Percentiles rank a stretch among this genome's conserved stretches.
Evolutionary conservation across 495 filamentous ascomycete species (phyloP).

Genomic region (Penicillium lividum): DNA sequence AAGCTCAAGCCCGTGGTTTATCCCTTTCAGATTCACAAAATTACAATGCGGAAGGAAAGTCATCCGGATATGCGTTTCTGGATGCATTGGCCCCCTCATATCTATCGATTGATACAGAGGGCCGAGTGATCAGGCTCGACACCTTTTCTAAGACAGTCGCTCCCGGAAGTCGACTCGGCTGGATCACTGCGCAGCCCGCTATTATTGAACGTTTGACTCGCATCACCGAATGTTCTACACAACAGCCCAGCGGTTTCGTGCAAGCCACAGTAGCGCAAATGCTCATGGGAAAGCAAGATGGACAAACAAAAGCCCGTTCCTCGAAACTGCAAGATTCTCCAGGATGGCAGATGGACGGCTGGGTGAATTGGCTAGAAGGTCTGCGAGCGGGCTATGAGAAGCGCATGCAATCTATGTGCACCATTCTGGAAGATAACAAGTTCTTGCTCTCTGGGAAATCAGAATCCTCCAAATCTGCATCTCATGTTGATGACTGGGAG

Average conservation of each 20-base stretch:
- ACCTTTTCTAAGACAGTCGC: constrained; percentile 83
- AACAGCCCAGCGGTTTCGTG: constrained; percentile 85
- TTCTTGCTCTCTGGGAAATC: constrained; percentile 51
- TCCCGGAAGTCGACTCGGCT: constrained; percentile 73
- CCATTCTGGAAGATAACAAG: constrained; percentile 63
- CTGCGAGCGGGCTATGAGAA: constrained; percentile 78
- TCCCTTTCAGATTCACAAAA: constrained; percentile 31
- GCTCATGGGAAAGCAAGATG: constrained; percentile 65
- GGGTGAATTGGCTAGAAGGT: constrained; percentile 85
- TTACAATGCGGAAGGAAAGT: constrained; percentile 51
- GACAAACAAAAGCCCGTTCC: constrained; percentile 22
- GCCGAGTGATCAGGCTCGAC: constrained; percentile 83
- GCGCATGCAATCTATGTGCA: constrained; percentile 77
- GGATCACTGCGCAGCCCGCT: constrained; percentile 77
- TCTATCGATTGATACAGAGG: constrained; percentile 75
- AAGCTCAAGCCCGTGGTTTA: constrained; percentile 36
- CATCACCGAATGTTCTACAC: constrained; percentile 73
- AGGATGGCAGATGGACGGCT: constrained; percentile 82
- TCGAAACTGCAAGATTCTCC: constrained; percentile 34
- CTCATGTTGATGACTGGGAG: constrained; percentile 58
- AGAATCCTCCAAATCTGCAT: constrained; percentile 34
- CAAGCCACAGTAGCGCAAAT: constrained; percentile 78
- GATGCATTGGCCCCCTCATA: constrained; percentile 82
- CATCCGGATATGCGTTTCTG: constrained; percentile 74
- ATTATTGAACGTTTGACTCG: constrained; percentile 71